Evolutionary conservation across 2,329 filamentous ascomycete genomes (phyloP).

Genomic region (Hysterium pulicare): DNA sequence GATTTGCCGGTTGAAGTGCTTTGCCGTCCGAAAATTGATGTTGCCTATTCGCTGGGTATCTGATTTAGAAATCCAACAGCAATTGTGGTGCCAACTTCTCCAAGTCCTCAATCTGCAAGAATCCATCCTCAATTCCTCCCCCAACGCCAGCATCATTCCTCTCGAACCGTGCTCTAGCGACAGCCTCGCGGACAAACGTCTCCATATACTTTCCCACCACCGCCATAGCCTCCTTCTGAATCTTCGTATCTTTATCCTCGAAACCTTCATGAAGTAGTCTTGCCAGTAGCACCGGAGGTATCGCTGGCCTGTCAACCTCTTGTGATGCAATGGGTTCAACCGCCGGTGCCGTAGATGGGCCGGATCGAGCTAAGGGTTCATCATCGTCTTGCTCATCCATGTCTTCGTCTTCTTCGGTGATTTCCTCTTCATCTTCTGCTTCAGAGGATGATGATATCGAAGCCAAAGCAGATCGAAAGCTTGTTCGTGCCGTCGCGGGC

Average conservation of each 20-base stretch:
- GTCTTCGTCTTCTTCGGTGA: conserved; percentile 5
- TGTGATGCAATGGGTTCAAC: conserved; percentile 7
- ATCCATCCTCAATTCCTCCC: conserved; percentile 49
- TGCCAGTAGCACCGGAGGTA: conserved; percentile 72
- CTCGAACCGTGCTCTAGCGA: conserved; percentile 73
- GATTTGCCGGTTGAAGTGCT: too few relatives aligned
- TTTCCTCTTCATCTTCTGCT: conserved; percentile 7
- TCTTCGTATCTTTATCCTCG: conserved; percentile 43
- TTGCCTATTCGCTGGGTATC: too few relatives aligned
- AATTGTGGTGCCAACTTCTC: conserved; percentile 85
- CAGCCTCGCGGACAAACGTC: conserved; percentile 83
- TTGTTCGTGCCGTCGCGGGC: conserved; percentile 14
- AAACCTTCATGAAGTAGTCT: conserved; percentile 79
- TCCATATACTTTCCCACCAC: conserved; percentile 84
- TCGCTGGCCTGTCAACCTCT: conserved; percentile 37
- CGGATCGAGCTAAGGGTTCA: conserved; percentile 6
- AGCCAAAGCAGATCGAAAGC: conserved; percentile 21
- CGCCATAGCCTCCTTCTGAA: conserved; percentile 50
- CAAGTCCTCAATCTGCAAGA: conserved; percentile 83
- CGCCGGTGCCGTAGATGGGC: conserved; percentile 11
- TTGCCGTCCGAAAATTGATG: too few relatives aligned
- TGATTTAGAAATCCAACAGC: conserved; percentile 71
- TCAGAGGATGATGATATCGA: conserved; percentile 27
- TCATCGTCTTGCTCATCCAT: neutral
- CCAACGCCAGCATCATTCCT: conserved; percentile 48